These are phyloP conservation scores for Clavispora santaluciae DNA, from an alignment of 805 yeast species.

Conservation along the genomic window DNA sequence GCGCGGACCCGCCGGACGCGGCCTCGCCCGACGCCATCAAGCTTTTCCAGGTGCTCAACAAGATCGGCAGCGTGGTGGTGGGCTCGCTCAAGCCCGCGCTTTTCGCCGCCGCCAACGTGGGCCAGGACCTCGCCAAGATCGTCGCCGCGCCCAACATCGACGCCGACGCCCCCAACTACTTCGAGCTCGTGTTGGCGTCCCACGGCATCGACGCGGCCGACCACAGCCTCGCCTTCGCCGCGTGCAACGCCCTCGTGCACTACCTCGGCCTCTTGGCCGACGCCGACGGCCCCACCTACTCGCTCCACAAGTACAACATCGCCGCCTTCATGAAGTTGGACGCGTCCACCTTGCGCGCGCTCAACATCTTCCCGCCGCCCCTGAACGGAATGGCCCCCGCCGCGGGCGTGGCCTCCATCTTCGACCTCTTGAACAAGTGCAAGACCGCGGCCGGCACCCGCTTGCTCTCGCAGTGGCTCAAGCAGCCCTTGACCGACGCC, in stretches of 20 bases:
- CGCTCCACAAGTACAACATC: conserved; percentile 63
- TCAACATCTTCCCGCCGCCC: conserved; percentile 69
- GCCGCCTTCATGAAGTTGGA: conserved; percentile 86
- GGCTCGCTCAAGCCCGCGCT: conserved; percentile 54
- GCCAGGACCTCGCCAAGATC: conserved; percentile 72
- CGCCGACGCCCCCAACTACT: conserved; percentile 23
- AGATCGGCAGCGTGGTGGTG: conserved; percentile 68
- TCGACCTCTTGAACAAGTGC: conserved; percentile 82
- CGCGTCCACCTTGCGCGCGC: conserved; percentile 81
- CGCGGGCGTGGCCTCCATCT: conserved; percentile 47
- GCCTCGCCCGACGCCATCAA: conserved; percentile 51
- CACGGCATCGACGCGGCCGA: conserved; percentile 47
- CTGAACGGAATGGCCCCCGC: conserved; percentile 16
- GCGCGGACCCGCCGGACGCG: conserved; percentile 36
- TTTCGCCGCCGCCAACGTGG: conserved; percentile 65
- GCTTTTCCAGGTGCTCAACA: conserved; percentile 63
- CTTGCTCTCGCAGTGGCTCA: conserved; percentile 87
- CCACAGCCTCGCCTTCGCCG: conserved; percentile 48
- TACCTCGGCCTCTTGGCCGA: conserved; percentile 61
- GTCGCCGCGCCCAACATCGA: conserved; percentile 33
- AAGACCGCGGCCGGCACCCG: conserved; percentile 88
- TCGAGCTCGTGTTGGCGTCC: conserved; percentile 47
- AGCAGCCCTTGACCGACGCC: conserved; percentile 81
- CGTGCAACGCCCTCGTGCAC: conserved; percentile 63
- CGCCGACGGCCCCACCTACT: conserved; percentile 45